These are phyloP conservation scores for Iris macrosiphon DNA, from an alignment of 106 monocot species.

Conservation along the genomic window DNA sequence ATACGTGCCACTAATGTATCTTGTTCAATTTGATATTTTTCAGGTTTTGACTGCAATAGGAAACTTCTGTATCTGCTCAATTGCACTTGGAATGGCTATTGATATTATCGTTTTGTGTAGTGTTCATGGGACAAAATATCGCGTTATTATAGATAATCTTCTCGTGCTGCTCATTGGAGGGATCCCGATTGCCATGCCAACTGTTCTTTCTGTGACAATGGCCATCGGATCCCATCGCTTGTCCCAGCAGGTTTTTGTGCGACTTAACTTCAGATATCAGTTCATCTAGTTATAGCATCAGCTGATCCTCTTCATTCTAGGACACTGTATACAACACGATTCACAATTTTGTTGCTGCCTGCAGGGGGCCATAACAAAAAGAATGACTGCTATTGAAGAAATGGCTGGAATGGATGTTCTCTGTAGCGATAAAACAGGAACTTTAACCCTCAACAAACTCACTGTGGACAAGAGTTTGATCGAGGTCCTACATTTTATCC, in stretches of 20 bases:
- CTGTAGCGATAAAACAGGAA: conserved; percentile 88
- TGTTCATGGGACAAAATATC: conserved; percentile 49
- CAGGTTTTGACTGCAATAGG: conserved; percentile 63
- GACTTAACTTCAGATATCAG: conserved; percentile 11
- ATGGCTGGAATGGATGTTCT: conserved; percentile 88
- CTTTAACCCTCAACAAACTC: conserved; percentile 76
- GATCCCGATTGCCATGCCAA: conserved; percentile 90
- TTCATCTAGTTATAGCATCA: too few relatives aligned
- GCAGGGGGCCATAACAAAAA: conserved; percentile 43
- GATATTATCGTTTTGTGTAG: conserved; percentile 82
- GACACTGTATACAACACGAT: background rate
- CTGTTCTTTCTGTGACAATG: conserved; percentile 85
- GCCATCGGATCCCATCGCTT: conserved; percentile 85
- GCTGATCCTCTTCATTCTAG: background rate
- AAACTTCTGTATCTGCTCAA: conserved; percentile 90
- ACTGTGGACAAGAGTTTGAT: conserved; percentile 55
- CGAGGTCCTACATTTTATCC: conserved; percentile 16
- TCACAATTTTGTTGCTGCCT: background rate
- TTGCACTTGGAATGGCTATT: conserved; percentile 59
- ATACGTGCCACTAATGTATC: too few relatives aligned
- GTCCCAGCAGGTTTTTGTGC: conserved; percentile 41
- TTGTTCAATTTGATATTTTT: background rate
- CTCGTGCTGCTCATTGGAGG: conserved; percentile 84
- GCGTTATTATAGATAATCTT: conserved; percentile 69
- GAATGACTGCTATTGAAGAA: conserved; percentile 82